Evolutionary conservation across 2,329 filamentous ascomycete species (phyloP).

Genomic region (Scortechinia acanthostroma): DNA sequence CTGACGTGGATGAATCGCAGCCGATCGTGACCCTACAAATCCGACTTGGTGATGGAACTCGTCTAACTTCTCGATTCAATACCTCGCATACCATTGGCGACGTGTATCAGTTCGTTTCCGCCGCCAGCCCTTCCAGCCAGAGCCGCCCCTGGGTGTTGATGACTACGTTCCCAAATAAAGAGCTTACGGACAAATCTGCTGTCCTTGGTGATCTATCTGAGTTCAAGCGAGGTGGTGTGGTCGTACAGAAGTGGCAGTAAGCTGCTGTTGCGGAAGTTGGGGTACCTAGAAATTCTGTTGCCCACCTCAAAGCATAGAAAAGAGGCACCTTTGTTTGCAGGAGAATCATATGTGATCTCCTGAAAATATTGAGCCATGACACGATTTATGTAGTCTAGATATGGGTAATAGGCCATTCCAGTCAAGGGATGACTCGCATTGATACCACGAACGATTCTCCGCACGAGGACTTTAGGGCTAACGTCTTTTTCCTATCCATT

Average conservation of each 20-base stretch:
- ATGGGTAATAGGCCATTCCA: too few species aligned
- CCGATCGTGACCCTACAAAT: slow-evolving; percentile 53
- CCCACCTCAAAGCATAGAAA: too few species aligned
- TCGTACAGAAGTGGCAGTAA: slow-evolving; percentile 36
- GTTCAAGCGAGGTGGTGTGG: slow-evolving; percentile 38
- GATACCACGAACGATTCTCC: too few species aligned
- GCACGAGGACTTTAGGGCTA: too few species aligned
- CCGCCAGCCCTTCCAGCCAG: slow-evolving; percentile 36
- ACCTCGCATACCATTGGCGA: slow-evolving; percentile 58
- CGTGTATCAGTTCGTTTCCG: slow-evolving; percentile 52
- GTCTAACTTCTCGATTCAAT: slow-evolving; percentile 55
- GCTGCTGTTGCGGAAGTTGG: not conserved
- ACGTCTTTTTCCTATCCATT: too few species aligned
- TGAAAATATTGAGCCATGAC: too few species aligned
- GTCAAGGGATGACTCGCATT: too few species aligned
- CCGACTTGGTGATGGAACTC: slow-evolving; percentile 54
- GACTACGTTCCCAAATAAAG: slow-evolving; percentile 60
- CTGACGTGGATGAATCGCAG: slow-evolving; percentile 44
- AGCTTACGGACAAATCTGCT: slow-evolving; percentile 43
- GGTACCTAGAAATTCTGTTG: too few species aligned
- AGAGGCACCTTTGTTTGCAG: too few species aligned
- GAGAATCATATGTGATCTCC: too few species aligned
- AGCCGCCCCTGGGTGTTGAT: slow-evolving; percentile 48
- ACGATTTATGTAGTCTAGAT: too few species aligned
- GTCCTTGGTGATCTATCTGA: slow-evolving; percentile 34